These are phyloP conservation scores for Cronartium ribicola DNA, from an alignment of 1,284 basidiomycete species.

Conservation along the genomic window DNA sequence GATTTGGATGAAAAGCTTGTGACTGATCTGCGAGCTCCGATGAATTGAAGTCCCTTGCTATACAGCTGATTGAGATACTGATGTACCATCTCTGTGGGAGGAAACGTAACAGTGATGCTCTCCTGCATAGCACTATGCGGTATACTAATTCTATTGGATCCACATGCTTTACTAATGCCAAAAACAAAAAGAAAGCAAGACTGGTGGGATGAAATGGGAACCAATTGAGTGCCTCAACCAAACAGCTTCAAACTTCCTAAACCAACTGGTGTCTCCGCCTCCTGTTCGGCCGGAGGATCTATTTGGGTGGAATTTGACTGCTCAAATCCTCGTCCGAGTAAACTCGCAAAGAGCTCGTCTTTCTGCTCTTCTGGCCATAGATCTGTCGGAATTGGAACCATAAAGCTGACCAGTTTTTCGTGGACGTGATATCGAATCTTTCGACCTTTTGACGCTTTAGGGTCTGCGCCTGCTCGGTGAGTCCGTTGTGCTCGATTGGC, in stretches of 20 bases:
- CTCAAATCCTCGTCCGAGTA: constrained; percentile 60
- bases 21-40: too few relatives aligned
- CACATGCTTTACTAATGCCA: background rate
- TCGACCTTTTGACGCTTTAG: constrained; percentile 86
- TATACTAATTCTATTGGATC: too few relatives aligned
- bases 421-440: constrained; percentile 83
- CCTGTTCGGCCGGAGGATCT: background rate
- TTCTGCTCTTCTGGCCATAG: constrained; percentile 90
- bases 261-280: background rate
- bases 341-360: constrained; percentile 79
- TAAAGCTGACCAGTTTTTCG: constrained; percentile 88
- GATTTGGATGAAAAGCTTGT: too few relatives aligned
- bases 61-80: too few relatives aligned
- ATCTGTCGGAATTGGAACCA: constrained; percentile 69
- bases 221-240: background rate
- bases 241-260: background rate
- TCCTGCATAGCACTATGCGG: too few relatives aligned
- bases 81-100: too few relatives aligned
- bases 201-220: constrained; percentile 1
- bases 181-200: background rate
- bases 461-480: constrained; percentile 74
- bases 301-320: too few relatives aligned
- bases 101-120: too few relatives aligned
- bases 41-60: too few relatives aligned
- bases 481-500: constrained; percentile 55